phyloP scores from a whole-genome alignment of 2,329 filamentous ascomycete genomes.

The Penicillium expansum region DNA sequence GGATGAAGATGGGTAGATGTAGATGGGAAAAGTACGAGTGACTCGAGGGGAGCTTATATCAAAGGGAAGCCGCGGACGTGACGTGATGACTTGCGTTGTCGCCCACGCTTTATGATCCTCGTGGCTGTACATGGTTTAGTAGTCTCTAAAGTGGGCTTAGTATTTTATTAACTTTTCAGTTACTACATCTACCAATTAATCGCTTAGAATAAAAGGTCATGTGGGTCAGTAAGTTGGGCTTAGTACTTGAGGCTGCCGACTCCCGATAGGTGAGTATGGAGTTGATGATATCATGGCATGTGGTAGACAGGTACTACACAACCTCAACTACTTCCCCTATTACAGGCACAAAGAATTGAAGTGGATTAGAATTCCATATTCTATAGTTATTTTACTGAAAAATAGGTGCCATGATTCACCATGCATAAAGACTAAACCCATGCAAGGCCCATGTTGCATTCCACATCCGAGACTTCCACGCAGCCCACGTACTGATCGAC shows the following conservation, averaged over 20 bases:
- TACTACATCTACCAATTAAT: conserved; percentile 3
- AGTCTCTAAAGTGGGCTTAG: background rate
- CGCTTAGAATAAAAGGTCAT: background rate
- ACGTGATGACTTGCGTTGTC: conserved; percentile 23
- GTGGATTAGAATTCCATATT: background rate
- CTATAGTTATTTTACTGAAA: background rate
- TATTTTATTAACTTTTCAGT: background rate
- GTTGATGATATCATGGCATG: conserved; percentile 14
- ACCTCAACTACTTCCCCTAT: background rate
- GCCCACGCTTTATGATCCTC: background rate
- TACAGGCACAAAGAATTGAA: background rate
- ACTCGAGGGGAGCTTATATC: background rate
- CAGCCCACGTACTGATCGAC: conserved; percentile 3
- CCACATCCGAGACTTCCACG: conserved; percentile 15
- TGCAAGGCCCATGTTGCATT: conserved; percentile 13
- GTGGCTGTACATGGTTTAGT: background rate
- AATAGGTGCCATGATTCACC: conserved; percentile 1
- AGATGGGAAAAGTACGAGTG: background rate
- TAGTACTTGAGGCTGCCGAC: background rate
- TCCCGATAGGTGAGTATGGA: background rate
- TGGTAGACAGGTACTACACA: too few species aligned
- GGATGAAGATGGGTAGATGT: background rate
- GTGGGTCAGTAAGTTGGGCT: background rate
- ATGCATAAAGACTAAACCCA: background rate
- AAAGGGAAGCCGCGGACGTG: conserved; percentile 10